Evolutionary conservation across 176 grass and related monocot species (phyloP), one percentile per base, ranked within the genome.

Genomic region (Typha latifolia): DNA sequence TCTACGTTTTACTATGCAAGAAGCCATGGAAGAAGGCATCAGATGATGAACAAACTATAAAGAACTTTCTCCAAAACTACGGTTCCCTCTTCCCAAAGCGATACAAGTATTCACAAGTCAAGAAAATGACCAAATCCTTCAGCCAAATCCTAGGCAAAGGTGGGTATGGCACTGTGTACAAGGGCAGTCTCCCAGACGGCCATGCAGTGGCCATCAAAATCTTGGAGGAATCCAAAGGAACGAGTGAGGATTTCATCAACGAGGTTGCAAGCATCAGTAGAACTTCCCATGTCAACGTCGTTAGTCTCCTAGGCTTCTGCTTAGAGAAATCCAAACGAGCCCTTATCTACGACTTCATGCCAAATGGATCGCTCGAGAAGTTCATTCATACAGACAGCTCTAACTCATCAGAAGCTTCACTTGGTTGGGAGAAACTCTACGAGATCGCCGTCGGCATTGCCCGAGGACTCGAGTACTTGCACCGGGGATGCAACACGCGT

Each of bases 241-340:
- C 79, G 12, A 76, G 83, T 3, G 78, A 82, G 32, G 86, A 90
- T 49, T 90, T 90, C 70, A 67, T 90, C 13, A 85, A 84, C 18
- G 79, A 90, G 78, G 86, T 90, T 32, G 34, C 81, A 27, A 85
- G 78, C 62, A 90, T 90, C 2, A 79, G 82, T 11, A 77, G 27
- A 65, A 90, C 79, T 4, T 82, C 74, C 1, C 87, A 90, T 16
- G 80, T 85, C 14, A 90, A 86, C 77, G 71, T 90, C 53, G 87
- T 90, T 49, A 64, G 61, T 14, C 22, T 90, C 47, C 72, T 83
- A 10, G 87, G 87, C 1, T 90, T 90, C 63, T 90, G 83, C 62
- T 66, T 85, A 14, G 77, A 90, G 72, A 79, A 79, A 4, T 74
- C 87, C 19, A 68, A 48, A 14, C 16, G 53, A 59, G 53, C 53